Base-by-base conservation (phyloP, 371 early-diverging fungal species). In the Mucor mucedo region DNA sequence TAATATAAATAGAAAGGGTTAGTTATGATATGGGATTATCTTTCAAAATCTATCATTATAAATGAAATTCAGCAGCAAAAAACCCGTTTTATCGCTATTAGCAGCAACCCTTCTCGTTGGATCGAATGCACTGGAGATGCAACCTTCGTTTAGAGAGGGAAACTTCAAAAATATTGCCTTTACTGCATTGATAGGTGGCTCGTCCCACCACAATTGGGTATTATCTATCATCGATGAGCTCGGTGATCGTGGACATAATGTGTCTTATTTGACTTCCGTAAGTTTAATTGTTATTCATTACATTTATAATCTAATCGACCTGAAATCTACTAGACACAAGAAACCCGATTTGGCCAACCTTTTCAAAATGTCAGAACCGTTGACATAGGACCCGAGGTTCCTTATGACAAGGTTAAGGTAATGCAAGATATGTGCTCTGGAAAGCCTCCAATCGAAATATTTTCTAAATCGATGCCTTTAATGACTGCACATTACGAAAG, bases 211-310 rank as follows among this genome's bases (percentile, higher is more conserved):
- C 21, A 53, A 32, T 27, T 62, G 62, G 62, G 62, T 62, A 8
- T 29, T 62, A 2, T 54, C 35, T 13, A 38, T 62, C 16, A 38
- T 40, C 8, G 54, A 62, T 53, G 55, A 35, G 35, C 35, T 35
- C 35, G 35, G 35, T 35, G 35, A 35, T 6, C 35, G 35, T 8
- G 35, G 35, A 47, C 47, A 47, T 47, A 47, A 27, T 1, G 6
- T 21, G 5, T 47, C 47, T 5, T 64, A 52, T 53, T 44, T 65
- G 11, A 61, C 65, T 29, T 45, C 55, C 9, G 69, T 65, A 69
- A 52, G 52, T 32, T 35, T 8, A 35, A 35, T 35, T 6, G 35
- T 8, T 35, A 35, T 35, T 1, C 0, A 8, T 35, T 35, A 21
- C 21, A 21, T 21, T 21, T 21, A 21, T 21, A 21, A 21, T 21